Conservation (phyloP, 306 rosid species). For the Quercus variabilis region DNA sequence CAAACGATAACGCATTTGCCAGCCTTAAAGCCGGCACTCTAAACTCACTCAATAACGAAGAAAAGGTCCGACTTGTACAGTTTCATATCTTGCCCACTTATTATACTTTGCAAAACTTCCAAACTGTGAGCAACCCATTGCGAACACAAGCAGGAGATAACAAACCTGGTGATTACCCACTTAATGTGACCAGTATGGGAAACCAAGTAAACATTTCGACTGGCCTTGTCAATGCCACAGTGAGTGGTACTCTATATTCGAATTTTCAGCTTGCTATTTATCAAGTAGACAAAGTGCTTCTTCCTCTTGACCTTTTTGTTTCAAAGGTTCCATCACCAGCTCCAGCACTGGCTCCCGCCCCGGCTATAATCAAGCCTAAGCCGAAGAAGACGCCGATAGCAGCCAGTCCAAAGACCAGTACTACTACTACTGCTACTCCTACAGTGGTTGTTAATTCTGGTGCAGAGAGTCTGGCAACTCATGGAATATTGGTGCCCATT, state of each 20-base stretch:
- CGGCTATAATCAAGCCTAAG: conserved; percentile 1
- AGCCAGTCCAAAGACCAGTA: neutral
- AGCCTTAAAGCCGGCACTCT: conserved; percentile 61
- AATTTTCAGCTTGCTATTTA: conserved; percentile 56
- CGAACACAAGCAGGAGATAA: conserved; percentile 63
- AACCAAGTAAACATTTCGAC: conserved; percentile 58
- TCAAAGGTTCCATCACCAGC: conserved; percentile 47
- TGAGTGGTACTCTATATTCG: conserved; percentile 52
- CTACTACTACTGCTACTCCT: conserved; percentile 2
- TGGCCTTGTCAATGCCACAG: conserved; percentile 60
- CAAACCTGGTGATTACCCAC: conserved; percentile 42
- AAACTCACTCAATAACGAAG: conserved; percentile 48
- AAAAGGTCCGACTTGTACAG: conserved; percentile 58
- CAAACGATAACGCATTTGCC: conserved; percentile 54
- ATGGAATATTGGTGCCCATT: conserved; percentile 9
- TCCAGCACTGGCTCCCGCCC: conserved; percentile 22
- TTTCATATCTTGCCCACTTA: conserved; percentile 53
- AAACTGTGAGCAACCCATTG: conserved; percentile 70
- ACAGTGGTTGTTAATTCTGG: conserved; percentile 33
- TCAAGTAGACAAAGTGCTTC: conserved; percentile 59
- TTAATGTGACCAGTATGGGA: conserved; percentile 56
- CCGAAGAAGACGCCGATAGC: conserved; percentile 3
- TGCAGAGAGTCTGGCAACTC: conserved; percentile 15
- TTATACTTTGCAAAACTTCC: conserved; percentile 45
- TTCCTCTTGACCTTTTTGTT: conserved; percentile 62